Evolutionary conservation across 2,329 filamentous ascomycete genomes (phyloP).

Genomic region (Thielaviopsis cerberus): DNA sequence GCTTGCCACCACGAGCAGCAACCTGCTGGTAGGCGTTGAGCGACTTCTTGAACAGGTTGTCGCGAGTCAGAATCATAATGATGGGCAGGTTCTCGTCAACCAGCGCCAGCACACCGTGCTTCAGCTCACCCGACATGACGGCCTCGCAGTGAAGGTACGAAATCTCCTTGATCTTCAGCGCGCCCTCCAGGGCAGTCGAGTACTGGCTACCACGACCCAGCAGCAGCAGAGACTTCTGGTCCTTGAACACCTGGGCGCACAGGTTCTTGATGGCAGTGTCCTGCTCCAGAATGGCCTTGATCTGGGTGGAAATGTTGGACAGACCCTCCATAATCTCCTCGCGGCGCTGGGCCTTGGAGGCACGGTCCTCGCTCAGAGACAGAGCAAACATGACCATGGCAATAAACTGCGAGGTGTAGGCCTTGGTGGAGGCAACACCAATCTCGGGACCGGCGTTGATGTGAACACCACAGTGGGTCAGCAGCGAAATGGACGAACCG

Average conservation of each 20-base stretch:
- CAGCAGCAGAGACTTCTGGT: conserved; percentile 89
- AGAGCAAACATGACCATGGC: conserved; percentile 99
- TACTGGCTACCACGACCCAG: conserved; percentile 91
- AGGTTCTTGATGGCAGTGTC: conserved; percentile 89
- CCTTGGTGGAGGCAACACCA: conserved; percentile 96
- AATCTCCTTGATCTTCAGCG: conserved; percentile 99
- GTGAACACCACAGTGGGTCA: conserved; percentile 98
- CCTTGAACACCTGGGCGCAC: conserved; percentile 80
- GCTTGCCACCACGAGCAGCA: conserved; percentile 84
- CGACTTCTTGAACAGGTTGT: conserved; percentile 95
- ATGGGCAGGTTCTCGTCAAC: conserved; percentile 98
- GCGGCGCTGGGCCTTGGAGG: conserved; percentile 78
- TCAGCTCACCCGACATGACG: conserved; percentile 98
- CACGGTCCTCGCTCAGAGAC: conserved; percentile 87
- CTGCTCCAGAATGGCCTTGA: conserved; percentile 77
- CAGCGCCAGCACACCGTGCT: conserved; percentile 92
- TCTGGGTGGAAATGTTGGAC: conserved; percentile 70
- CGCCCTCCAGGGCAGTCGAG: conserved; percentile 90
- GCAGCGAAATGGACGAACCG: conserved; percentile 91
- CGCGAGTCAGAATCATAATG: conserved; percentile 97
- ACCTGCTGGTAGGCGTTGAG: conserved; percentile 99
- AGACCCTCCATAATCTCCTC: conserved; percentile 95
- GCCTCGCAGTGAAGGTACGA: conserved; percentile 98
- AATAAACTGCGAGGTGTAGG: conserved; percentile 97
- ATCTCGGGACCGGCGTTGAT: conserved; percentile 98